Evolutionary conservation across 2,329 filamentous ascomycete species (phyloP).

Genomic region (Nigrograna mackinnonii): DNA sequence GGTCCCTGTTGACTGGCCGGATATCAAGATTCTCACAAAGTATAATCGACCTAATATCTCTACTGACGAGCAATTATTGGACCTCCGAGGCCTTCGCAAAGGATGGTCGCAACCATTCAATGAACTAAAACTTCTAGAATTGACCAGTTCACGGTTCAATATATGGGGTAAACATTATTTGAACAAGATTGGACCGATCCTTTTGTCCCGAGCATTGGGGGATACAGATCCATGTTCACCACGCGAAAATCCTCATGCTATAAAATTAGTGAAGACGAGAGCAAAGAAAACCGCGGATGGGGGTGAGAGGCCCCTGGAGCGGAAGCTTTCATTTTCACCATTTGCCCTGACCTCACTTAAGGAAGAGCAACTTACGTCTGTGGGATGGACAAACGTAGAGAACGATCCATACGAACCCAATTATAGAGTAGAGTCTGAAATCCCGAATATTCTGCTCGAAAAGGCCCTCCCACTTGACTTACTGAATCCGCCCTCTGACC

Average conservation of each 20-base stretch:
- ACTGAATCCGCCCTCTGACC: conserved; percentile 22
- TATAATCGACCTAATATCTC: conserved; percentile 43
- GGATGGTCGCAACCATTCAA: conserved; percentile 35
- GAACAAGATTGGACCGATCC: conserved; percentile 41
- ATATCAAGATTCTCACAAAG: conserved; percentile 32
- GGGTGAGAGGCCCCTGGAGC: conserved; percentile 15
- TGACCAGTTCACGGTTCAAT: conserved; percentile 41
- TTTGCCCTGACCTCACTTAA: conserved; percentile 30
- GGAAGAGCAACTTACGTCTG: conserved; percentile 26
- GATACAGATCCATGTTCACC: conserved; percentile 9
- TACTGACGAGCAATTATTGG: conserved; percentile 27
- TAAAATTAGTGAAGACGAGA: conserved; percentile 33
- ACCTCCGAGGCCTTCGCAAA: conserved; percentile 27
- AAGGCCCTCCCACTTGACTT: conserved; percentile 29
- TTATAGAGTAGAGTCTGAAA: conserved; percentile 38
- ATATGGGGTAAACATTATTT: conserved; percentile 42
- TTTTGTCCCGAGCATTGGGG: conserved; percentile 32
- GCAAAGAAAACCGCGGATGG: conserved; percentile 18
- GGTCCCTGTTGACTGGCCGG: conserved; percentile 22
- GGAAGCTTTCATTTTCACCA: conserved; percentile 42
- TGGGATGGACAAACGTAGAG: conserved; percentile 17
- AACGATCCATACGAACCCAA: conserved; percentile 32
- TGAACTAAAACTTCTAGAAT: conserved; percentile 35
- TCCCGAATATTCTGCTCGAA: conserved; percentile 37
- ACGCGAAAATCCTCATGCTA: conserved; percentile 22